A percentile compares a stretch with the other conserved stretches of the same genome.
These are phyloP conservation scores for Hymenoscyphus fraxineus DNA, from an alignment of 2,329 filamentous ascomycete species.

Conservation along the genomic window DNA sequence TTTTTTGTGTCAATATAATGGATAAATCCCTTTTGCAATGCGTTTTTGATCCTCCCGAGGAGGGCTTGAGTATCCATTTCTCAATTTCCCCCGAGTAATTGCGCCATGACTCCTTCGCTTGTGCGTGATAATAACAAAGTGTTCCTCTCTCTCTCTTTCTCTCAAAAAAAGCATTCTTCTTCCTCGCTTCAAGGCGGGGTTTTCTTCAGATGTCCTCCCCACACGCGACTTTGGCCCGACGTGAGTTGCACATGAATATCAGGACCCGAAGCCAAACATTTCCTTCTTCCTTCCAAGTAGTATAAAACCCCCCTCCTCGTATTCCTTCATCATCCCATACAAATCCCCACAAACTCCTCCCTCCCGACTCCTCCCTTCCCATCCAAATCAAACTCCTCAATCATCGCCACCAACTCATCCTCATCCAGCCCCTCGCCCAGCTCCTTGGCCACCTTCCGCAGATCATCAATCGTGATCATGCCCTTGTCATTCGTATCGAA, in stretches of 20 bases:
- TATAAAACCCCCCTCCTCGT: not conserved
- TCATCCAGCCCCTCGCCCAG: constrained; percentile 90
- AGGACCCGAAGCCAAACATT: not conserved
- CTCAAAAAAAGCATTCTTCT: not conserved
- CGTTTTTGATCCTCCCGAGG: not conserved
- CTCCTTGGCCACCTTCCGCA: constrained; percentile 83
- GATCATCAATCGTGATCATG: constrained; percentile 81
- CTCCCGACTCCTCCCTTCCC: constrained; percentile 76
- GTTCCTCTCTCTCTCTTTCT: not conserved
- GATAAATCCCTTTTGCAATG: constrained; percentile 2
- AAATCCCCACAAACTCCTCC: constrained; percentile 56
- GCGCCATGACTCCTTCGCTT: constrained; percentile 16
- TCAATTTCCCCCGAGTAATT: not conserved
- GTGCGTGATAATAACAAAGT: not conserved
- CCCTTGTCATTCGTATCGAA: constrained; percentile 94
- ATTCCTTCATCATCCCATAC: constrained; percentile 36
- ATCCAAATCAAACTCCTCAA: constrained; percentile 95
- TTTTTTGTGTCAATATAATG: constrained; percentile 10
- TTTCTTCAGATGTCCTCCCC: not conserved
- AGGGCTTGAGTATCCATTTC: constrained; percentile 1
- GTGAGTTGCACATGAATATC: not conserved
- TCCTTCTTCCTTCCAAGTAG: not conserved
- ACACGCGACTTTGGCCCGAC: not conserved
- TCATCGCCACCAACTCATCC: constrained; percentile 90
- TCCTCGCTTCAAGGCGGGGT: not conserved